Evolutionary conservation across 2,329 filamentous ascomycete genomes (phyloP).

Genomic region (Neonectria magnoliae): DNA sequence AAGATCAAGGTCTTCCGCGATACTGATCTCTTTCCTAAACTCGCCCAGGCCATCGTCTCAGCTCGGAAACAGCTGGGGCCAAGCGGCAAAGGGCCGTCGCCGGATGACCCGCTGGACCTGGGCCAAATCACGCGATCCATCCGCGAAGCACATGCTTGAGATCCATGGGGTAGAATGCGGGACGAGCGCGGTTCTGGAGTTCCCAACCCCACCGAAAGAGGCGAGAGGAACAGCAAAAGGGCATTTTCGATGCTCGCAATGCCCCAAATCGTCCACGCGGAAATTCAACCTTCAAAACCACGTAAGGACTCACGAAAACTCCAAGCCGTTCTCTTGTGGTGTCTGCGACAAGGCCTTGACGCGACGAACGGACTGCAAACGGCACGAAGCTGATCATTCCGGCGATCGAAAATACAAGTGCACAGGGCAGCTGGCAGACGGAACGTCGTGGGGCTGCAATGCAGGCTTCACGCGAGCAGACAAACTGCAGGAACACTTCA

Average conservation of each 20-base stretch:
- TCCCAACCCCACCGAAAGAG: background rate
- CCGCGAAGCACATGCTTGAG: background rate
- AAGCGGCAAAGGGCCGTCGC: background rate
- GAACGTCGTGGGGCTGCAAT: background rate
- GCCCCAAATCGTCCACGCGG: background rate
- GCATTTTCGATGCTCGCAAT: background rate
- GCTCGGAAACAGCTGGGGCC: background rate
- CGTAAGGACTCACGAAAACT: background rate
- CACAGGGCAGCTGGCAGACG: background rate
- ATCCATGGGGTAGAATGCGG: background rate
- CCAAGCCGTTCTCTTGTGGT: background rate
- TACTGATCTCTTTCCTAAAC: background rate
- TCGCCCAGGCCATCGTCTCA: background rate
- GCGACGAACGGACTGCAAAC: background rate
- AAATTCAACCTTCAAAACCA: background rate
- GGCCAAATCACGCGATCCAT: background rate
- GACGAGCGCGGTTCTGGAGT: background rate
- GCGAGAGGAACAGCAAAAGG: background rate
- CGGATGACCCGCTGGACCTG: background rate
- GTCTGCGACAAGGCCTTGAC: background rate
- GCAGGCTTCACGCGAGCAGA: background rate
- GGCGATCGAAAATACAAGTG: background rate
- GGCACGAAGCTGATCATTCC: background rate
- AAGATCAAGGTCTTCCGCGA: background rate
- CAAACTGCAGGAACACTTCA: background rate